phyloP scores from a whole-genome alignment of 140 eudicot species.

The Flaveria floridana region DNA sequence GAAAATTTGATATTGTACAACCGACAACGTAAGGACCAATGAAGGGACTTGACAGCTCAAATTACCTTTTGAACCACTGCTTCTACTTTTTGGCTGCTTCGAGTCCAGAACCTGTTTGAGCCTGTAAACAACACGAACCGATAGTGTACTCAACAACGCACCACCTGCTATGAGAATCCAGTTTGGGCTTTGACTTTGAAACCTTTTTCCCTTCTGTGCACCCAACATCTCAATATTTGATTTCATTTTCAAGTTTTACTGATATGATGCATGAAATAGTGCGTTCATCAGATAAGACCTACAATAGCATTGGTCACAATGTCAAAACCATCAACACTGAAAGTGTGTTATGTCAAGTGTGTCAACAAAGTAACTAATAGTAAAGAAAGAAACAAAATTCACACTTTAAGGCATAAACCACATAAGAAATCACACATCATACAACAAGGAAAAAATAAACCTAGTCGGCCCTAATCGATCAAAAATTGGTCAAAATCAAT shows the following conservation, averaged over 20 bases:
- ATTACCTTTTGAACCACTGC: constrained; percentile 49
- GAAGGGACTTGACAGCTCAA: constrained; percentile 3
- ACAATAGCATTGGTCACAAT: constrained; percentile 24
- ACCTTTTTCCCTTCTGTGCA: constrained; percentile 43
- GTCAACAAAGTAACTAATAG: constrained; percentile 9
- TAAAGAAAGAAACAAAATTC: background rate
- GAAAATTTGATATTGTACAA: constrained; percentile 2
- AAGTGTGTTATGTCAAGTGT: constrained; percentile 7
- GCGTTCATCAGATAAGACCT: constrained; percentile 39
- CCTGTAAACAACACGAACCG: constrained; percentile 81
- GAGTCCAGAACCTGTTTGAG: constrained; percentile 72
- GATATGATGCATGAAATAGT: constrained; percentile 24
- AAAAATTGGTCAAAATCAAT: too few relatives aligned
- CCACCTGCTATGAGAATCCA: constrained; percentile 93
- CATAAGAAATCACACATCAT: background rate
- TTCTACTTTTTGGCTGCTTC: constrained; percentile 47
- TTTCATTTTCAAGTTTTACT: constrained; percentile 48
- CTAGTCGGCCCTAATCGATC: too few relatives aligned
- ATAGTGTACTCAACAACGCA: constrained; percentile 82
- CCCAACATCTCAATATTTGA: constrained; percentile 50
- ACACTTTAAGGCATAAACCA: background rate
- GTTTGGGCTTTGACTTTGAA: constrained; percentile 73
- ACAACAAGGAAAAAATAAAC: too few relatives aligned
- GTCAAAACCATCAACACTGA: constrained; percentile 20
- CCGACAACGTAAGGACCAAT: background rate